Conservation (phyloP, 768 basidiomycete genomes). For the Russula sp. region DNA sequence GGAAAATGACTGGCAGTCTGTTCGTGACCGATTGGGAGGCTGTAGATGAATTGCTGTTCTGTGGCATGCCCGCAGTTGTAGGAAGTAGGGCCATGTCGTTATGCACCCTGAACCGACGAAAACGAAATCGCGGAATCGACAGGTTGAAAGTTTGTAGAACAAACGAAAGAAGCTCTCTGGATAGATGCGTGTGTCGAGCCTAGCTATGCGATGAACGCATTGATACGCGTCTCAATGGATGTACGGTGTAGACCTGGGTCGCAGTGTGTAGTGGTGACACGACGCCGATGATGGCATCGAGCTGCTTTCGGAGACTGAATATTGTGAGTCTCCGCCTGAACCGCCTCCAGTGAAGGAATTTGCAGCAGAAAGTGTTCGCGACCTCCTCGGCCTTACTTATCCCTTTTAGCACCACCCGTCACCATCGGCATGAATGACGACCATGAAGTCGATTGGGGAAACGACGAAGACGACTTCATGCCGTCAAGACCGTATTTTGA, state of each 20-base stretch:
- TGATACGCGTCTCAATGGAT: conserved; percentile 8
- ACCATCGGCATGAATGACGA: conserved; percentile 58
- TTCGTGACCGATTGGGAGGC: conserved; percentile 40
- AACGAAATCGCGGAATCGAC: conserved; percentile 30
- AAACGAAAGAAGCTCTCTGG: background rate
- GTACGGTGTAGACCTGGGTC: background rate
- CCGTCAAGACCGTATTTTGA: conserved; percentile 22
- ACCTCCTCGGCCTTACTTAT: conserved; percentile 22
- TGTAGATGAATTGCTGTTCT: conserved; percentile 25
- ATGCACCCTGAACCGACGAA: conserved; percentile 29
- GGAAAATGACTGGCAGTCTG: conserved; percentile 77
- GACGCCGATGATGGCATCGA: conserved; percentile 3
- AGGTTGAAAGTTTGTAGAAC: conserved; percentile 22
- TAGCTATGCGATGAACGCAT: conserved; percentile 14
- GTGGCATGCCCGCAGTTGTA: conserved; percentile 30
- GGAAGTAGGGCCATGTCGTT: conserved; percentile 35
- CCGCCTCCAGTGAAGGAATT: background rate
- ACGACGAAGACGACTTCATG: conserved; percentile 45
- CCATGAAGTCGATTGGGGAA: conserved; percentile 67
- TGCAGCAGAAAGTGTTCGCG: conserved; percentile 2
- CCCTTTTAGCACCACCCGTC: conserved; percentile 29
- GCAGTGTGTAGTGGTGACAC: background rate
- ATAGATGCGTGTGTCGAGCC: conserved; percentile 2
- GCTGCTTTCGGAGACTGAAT: conserved; percentile 16
- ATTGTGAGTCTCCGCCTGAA: conserved; percentile 16